Base-by-base conservation (phyloP, 768 basidiomycete species). In the Asterophora lycoperdoides region DNA sequence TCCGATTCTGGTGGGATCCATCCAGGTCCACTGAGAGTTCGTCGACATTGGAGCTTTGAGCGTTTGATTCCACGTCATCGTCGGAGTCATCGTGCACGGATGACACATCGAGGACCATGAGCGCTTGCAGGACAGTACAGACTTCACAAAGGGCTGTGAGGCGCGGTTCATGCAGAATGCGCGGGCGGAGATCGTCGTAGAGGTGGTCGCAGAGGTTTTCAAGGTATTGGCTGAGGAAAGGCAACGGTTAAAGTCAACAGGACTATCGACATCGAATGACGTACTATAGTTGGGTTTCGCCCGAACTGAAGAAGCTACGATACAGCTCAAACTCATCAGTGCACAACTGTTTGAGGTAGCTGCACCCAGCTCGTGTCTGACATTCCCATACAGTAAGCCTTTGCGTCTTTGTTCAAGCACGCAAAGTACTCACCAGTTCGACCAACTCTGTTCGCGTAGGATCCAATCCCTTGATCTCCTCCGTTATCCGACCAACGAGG, bases 111-210 rank as follows among this genome's bases (percentile, higher is more conserved):
- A 93, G 81, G 3, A 97, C 89, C 92, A 98, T 97, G 35, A 98
- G 75, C 0, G 94, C 95, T 62, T 94, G 90, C 2, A 99, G 75
- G 15, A 99, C 91, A 0, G 92, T 97, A 73, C 95, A 99, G 19
- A 97, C 91, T 64, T 94, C 89, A 62, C 93, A 94, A 1, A 99
- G 80, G 0, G 83, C 84, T 1, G 86, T 85, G 39, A 99, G 79
- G 4, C 87, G 82, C 0, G 86, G 84, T 60, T 97, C 95, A 58
- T 97, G 94, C 2, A 97, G 77, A 53, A 99, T 97, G 4, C 94
- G 84, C 5, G 95, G 96, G 1, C 95, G 87, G 1, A 99, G 80
- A 55, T 94, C 92, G 63, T 98, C 96, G 62, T 94, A 96, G 29
- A 99, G 81, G 57, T 92, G 80, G 67, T 97, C 95, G 56, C 93